Conservation (phyloP, 1,284 basidiomycete species). For the Cutaneotrichosporon cutaneum region DNA sequence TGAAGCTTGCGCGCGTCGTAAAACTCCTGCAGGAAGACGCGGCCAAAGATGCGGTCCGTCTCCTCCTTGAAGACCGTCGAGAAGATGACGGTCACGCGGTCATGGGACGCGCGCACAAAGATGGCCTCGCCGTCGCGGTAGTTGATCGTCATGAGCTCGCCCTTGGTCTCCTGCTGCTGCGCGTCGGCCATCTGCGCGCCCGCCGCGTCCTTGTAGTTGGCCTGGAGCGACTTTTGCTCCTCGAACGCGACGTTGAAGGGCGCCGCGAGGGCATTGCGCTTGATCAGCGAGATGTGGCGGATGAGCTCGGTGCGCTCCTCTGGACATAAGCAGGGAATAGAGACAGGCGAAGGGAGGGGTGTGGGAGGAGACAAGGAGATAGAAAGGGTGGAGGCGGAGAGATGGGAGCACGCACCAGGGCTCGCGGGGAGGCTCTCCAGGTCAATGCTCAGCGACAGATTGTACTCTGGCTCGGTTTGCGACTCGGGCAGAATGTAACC, state of each 20-base stretch:
- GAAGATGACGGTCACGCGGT: constrained; percentile 97
- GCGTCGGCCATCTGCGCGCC: constrained; percentile 54
- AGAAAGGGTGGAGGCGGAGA: background rate
- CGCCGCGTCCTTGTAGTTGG: constrained; percentile 49
- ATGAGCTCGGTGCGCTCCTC: constrained; percentile 78
- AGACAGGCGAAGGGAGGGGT: background rate
- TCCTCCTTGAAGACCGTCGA: constrained; percentile 96
- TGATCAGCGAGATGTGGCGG: constrained; percentile 78
- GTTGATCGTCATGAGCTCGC: constrained; percentile 87
- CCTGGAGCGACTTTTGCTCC: constrained; percentile 81
- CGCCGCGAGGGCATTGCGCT: constrained; percentile 90
- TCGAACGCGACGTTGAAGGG: constrained; percentile 90
- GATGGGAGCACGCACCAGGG: constrained; percentile 63
- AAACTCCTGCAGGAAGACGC: constrained; percentile 98
- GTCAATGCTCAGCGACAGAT: constrained; percentile 83
- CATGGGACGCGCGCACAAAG: constrained; percentile 86
- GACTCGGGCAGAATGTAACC: constrained; percentile 56
- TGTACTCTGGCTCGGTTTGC: constrained; percentile 75
- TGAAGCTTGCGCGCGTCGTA: constrained; percentile 93
- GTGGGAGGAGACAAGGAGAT: background rate
- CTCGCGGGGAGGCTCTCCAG: constrained; percentile 76
- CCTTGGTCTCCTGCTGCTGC: constrained; percentile 57
- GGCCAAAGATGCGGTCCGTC: constrained; percentile 94
- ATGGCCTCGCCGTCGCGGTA: constrained; percentile 97
- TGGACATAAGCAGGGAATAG: constrained; percentile 50